A percentile compares a stretch with the other conserved stretches of the same genome.
These are phyloP conservation scores for Huntiella omanensis DNA, from an alignment of 2,329 filamentous ascomycete species.

Conservation along the genomic window DNA sequence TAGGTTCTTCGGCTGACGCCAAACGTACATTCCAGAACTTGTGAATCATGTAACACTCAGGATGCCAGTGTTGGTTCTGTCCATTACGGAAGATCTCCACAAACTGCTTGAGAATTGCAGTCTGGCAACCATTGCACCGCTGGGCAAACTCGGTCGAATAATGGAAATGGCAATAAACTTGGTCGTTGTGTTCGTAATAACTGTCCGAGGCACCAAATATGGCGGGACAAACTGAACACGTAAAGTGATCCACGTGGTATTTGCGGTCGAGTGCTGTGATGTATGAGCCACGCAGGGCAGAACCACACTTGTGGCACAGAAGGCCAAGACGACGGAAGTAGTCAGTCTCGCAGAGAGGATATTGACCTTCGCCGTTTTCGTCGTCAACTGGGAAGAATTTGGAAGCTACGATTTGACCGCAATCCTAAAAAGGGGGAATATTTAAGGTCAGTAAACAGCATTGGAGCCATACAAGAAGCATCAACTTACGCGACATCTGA, in stretches of 20 bases:
- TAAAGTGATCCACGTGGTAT: constrained; percentile 98
- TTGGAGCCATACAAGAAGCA: background rate
- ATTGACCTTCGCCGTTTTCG: constrained; percentile 67
- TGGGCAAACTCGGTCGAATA: constrained; percentile 97
- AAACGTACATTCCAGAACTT: constrained; percentile 99
- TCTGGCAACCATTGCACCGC: constrained; percentile 89
- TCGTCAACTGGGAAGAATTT: constrained; percentile 98
- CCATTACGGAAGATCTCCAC: constrained; percentile 97
- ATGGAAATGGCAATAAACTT: constrained; percentile 96
- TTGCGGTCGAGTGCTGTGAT: constrained; percentile 95
- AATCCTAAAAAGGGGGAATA: constrained; percentile 45
- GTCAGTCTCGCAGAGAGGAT: constrained; percentile 92
- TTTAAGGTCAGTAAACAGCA: constrained; percentile 2
- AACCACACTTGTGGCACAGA: constrained; percentile 79
- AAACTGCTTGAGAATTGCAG: constrained; percentile 94
- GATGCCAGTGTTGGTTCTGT: constrained; percentile 97
- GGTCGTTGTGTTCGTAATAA: constrained; percentile 94
- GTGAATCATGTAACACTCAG: constrained; percentile 99
- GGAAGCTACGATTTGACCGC: constrained; percentile 87
- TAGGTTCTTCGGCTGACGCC: constrained; percentile 8
- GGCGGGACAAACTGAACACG: constrained; percentile 87
- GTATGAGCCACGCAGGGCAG: constrained; percentile 85
- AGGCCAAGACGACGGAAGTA: constrained; percentile 88
- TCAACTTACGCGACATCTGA: constrained; percentile 72
- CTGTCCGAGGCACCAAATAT: constrained; percentile 98